Base-by-base conservation (phyloP, 2,329 filamentous ascomycete genomes). In the Aspergillus japonicus region DNA sequence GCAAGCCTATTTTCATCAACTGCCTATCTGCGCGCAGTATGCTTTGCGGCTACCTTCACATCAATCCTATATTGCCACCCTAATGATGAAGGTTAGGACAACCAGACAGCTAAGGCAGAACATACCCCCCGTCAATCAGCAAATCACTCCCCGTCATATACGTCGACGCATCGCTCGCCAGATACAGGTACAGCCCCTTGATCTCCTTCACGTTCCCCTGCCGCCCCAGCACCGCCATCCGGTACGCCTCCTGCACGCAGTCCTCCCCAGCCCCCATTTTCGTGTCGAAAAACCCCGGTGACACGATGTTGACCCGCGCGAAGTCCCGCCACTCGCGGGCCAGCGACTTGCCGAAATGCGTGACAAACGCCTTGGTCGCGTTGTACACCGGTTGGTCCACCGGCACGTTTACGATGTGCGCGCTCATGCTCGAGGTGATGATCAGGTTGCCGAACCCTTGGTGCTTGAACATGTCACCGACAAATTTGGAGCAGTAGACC, bases 251-350 rank as follows among this genome's bases (percentile, higher is more conserved):
- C 19, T 83, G 79, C 7, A 80, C 62, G 2, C 75, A 75, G 2
- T 58, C 48, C 0, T 77, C 75, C 16, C 77, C 72, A 0, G 82
- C 82, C 0, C 82, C 81, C 77, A 85, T 83, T 64, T 82, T 82
- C 0, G 83, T 85, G 56, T 84, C 78, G 64, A 85, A 83, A 70
- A 83, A 86, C 0, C 82, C 82, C 0, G 81, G 81, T 0, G 78
- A 81, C 11, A 86, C 80, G 49, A 82, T 77, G 65, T 86, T 86
- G 29, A 85, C 83, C 3, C 84, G 77, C 3, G 83, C 83, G 63
- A 85, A 85, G 3, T 83, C 81, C 12, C 81, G 73, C 84, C 84
- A 86, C 63, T 86, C 83, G 5, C 81, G 74, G 0, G 84, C 83
- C 26, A 86, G 73, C 1, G 77, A 81, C 68, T 84, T 85, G 52